phyloP scores from a whole-genome alignment of 2,329 filamentous ascomycete species.

The Pseudogymnoascus sp. region DNA sequence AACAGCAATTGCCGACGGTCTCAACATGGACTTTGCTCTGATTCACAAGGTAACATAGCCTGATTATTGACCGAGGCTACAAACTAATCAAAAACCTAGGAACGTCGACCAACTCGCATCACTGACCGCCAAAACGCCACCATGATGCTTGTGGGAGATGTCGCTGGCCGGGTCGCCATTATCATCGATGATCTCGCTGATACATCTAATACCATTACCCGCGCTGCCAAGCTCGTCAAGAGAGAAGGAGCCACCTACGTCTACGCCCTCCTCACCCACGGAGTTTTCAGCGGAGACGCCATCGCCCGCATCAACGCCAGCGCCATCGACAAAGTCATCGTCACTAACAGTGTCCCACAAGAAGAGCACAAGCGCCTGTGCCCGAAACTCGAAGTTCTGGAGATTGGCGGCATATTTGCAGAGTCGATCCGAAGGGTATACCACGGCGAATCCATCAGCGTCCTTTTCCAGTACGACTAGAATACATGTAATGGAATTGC shows the following conservation, averaged over 20 bases:
- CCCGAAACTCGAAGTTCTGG: slow-evolving; percentile 84
- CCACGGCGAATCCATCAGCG: slow-evolving; percentile 95
- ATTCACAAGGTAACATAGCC: slow-evolving; percentile 78
- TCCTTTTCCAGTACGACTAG: slow-evolving; percentile 79
- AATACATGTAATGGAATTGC: slow-evolving; percentile 14
- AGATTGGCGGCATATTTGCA: slow-evolving; percentile 85
- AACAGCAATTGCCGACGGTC: slow-evolving; percentile 85
- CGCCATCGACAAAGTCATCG: slow-evolving; percentile 84
- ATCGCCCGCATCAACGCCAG: slow-evolving; percentile 92
- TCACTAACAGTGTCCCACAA: slow-evolving; percentile 93
- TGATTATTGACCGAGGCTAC: slow-evolving; percentile 24
- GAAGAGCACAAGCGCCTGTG: slow-evolving; percentile 69
- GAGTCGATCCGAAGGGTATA: slow-evolving; percentile 95
- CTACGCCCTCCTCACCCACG: slow-evolving; percentile 89
- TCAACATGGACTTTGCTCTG: slow-evolving; percentile 91
- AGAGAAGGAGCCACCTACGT: slow-evolving; percentile 88
- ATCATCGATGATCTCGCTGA: slow-evolving; percentile 91
- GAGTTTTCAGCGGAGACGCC: slow-evolving; percentile 89
- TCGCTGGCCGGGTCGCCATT: slow-evolving; percentile 74
- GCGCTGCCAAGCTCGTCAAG: slow-evolving; percentile 93
- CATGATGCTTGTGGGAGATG: slow-evolving; percentile 92
- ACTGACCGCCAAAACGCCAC: slow-evolving; percentile 84
- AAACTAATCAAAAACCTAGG: slow-evolving; percentile 44
- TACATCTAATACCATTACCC: slow-evolving; percentile 93
- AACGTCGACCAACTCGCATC: slow-evolving; percentile 82